phyloP scores from a whole-genome alignment of 2,329 filamentous ascomycete species.

The Sporothrix brunneoviolacea region DNA sequence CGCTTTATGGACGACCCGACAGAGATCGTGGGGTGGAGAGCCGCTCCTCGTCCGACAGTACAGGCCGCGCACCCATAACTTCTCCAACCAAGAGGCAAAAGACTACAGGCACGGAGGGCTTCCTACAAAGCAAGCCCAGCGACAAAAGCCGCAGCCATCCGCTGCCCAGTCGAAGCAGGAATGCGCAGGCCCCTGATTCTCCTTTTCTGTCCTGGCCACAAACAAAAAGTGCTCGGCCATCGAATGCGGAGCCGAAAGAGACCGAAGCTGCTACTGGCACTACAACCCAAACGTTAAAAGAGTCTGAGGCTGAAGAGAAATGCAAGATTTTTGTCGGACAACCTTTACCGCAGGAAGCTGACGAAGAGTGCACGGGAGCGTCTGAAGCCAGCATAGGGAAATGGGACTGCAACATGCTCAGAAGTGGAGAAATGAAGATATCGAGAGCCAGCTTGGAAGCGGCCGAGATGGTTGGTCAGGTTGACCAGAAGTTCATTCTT shows the following conservation, averaged over 20 bases:
- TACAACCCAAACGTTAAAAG: neutral
- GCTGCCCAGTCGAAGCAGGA: neutral
- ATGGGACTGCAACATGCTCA: neutral
- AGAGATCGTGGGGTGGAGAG: too few relatives aligned
- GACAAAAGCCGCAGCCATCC: neutral
- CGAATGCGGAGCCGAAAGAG: neutral
- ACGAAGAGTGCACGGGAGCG: neutral
- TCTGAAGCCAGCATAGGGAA: neutral
- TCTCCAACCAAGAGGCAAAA: neutral
- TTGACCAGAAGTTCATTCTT: conserved; percentile 86
- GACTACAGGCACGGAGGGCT: neutral
- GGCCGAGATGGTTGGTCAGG: conserved; percentile 68
- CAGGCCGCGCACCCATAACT: neutral
- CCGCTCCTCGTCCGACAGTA: too few relatives aligned
- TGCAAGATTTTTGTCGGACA: neutral
- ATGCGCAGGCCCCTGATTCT: neutral
- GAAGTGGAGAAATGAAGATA: conserved; percentile 33
- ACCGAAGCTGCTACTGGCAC: too few relatives aligned
- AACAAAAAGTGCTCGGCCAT: neutral
- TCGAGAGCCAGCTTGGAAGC: conserved; percentile 53
- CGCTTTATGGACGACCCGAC: neutral
- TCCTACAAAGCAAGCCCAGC: neutral
- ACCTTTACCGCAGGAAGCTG: neutral
- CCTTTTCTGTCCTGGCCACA: conserved; percentile 13
- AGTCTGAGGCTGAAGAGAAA: neutral